Evolutionary conservation across 2,329 filamentous ascomycete species (phyloP), one percentile per base, ranked within the genome.

Genomic region (Pseudogymnoascus sp.): DNA sequence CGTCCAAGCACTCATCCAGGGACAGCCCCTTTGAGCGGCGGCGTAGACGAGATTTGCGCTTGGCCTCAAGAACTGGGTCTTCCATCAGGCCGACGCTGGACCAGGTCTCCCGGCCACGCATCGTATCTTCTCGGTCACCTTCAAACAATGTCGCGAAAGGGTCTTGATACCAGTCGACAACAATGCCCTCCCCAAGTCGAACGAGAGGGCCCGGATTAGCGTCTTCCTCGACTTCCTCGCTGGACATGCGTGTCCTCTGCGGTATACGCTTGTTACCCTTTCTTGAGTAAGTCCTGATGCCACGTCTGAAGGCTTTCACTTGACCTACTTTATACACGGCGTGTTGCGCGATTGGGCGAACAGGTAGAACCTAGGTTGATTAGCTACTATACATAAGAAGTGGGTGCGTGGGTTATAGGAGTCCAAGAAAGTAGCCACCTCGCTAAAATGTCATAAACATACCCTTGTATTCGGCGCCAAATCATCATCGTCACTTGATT

Each of bases 1-100:
- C 94, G 64, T 92, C 89, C 62, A 99, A 83, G 72, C 94, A 99
- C 69, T 97, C 92, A 21, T 94, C 89, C 4, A 99, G 81, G 0
- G 86, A 87, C 67, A 97, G 87, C 28, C 94, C 94, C 62, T 86
- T 81, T 74, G 88, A 89, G 70, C 81, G 83, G 6, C 91, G 88
- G 64, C 78, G 79, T 59, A 80, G 79, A 38, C 92, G 88, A 62
- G 80, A 81, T 63, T 82, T 80, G 68, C 84, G 84, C 70, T 83
- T 85, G 62, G 80, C 82, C 37, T 84, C 79, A 5, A 97, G 80
- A 31, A 86, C 86, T 1, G 85, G 77, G 72, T 91, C 84, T 64
- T 84, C 79, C 37, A 84, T 74, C n/a, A 37, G 44, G 35, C 62
- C 62, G 10, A 82, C 73, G 2, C 79, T 72, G 4, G 74, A 74